phyloP scores from a whole-genome alignment of 2,329 filamentous ascomycete species.

The Periconia sp. region DNA sequence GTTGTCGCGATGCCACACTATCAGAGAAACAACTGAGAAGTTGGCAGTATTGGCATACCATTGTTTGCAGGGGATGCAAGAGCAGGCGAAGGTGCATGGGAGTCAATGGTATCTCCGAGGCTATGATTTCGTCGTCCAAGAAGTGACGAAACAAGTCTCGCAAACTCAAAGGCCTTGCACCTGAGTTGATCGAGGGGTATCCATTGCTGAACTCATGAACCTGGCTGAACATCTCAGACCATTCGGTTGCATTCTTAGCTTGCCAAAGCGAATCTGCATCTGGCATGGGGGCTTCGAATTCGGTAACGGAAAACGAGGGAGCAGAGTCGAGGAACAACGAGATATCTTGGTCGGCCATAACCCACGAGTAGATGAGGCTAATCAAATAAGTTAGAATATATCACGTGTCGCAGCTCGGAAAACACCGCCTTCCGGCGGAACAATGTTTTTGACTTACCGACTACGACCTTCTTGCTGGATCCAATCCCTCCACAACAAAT shows the following conservation, averaged over 20 bases:
- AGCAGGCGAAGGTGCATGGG: conserved; percentile 66
- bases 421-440: conserved; percentile 7
- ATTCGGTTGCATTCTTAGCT: conserved; percentile 59
- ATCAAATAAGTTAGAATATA: conserved; percentile 13
- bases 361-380: conserved; percentile 74
- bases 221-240: conserved; percentile 62
- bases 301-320: conserved; percentile 62
- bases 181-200: conserved; percentile 56
- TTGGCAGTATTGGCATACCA: conserved; percentile 66
- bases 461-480: conserved; percentile 65
- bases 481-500: conserved; percentile 65
- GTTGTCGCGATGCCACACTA: conserved; percentile 49
- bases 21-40: conserved; percentile 67
- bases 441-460: conserved; percentile 49
- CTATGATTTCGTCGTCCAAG: conserved; percentile 63
- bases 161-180: conserved; percentile 59
- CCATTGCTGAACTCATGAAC: conserved; percentile 58
- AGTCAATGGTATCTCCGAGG: conserved; percentile 52
- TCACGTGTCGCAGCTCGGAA: conserved; percentile 22
- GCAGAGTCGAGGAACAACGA: conserved; percentile 44
- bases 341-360: conserved; percentile 70
- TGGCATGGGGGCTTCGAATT: conserved; percentile 67
- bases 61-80: conserved; percentile 67
- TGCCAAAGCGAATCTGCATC: conserved; percentile 65
- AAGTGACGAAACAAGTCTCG: conserved; percentile 69